Base-by-base conservation (phyloP, 768 basidiomycete genomes). In the Daedaleopsis nitida region DNA sequence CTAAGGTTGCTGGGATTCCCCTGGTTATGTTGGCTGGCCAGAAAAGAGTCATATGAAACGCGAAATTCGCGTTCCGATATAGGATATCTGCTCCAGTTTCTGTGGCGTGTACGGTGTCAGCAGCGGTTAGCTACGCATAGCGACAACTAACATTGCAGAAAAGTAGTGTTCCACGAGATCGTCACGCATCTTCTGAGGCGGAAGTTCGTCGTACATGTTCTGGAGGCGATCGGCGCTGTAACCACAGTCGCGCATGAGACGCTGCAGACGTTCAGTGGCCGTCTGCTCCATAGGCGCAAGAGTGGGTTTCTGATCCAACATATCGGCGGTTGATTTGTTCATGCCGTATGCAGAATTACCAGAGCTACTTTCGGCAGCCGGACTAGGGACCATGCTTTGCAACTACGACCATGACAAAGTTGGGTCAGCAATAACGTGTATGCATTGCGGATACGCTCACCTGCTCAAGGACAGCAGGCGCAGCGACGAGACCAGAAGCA, bases 61-160 rank as follows among this genome's bases (percentile, higher is more conserved):
- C 94, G 84, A 70, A 97, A 96, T 63, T 91, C 88, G 52, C 81
- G 81, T 67, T 96, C 94, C 32, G 91, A 92, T 16, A 96, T 82
- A 52, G 94, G 95, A 75, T 96, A 96, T 44, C 94, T 86, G 21
- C 94, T 94, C 87, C 92, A 95, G 69, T 97, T 96, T 71, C 94
- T 93, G 48, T 19, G 55, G 34, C 27, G 49, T 32, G 27, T 32
- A 49, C 34, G 32, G 52, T 14, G n/a, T 59, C 47, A 59, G 57
- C 64, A 49, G 49, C 16, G 17, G 27, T 9, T 17, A n/a, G 47
- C 24, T n/a, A 59, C 61, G 57, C 67, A 12, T 50, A 16, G 34
- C 27, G 27, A 32, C 27, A 37, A 57, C 87, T 66, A 68, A 92
- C 91, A 92, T 84, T 13, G 84, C 78, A 34, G 76, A 73, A 70